Evolutionary conservation across 495 filamentous ascomycete species (phyloP).

Genomic region (Aspergillus homomorphus): DNA sequence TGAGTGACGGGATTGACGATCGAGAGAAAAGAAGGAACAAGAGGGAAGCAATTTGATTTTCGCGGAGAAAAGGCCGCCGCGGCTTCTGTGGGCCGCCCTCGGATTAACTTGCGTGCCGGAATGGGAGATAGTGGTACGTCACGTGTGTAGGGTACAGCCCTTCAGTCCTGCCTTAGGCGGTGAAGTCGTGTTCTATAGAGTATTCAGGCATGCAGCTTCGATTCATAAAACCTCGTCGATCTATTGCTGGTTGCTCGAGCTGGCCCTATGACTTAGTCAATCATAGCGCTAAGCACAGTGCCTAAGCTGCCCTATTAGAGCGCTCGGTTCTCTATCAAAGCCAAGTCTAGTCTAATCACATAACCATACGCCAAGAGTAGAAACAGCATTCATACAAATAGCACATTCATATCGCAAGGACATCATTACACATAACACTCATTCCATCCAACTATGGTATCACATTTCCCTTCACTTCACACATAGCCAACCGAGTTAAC

Average conservation of each 20-base stretch:
- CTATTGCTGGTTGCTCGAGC: too few relatives aligned
- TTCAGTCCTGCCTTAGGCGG: neutral
- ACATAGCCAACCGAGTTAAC: neutral
- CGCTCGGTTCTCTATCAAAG: too few relatives aligned
- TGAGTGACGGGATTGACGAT: constrained; percentile 44
- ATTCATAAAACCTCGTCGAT: too few relatives aligned
- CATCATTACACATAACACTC: neutral
- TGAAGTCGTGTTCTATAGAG: too few relatives aligned
- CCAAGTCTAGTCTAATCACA: too few relatives aligned
- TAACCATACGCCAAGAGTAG: too few relatives aligned
- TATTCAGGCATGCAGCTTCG: too few relatives aligned
- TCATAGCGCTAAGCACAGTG: too few relatives aligned
- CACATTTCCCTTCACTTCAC: too few relatives aligned
- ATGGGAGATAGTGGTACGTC: neutral
- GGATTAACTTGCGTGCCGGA: constrained; percentile 20
- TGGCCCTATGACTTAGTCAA: too few relatives aligned
- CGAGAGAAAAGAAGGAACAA: constrained; percentile 26
- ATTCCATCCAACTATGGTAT: neutral
- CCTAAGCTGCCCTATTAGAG: too few relatives aligned
- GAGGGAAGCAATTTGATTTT: constrained; percentile 24
- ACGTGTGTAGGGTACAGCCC: constrained; percentile 26
- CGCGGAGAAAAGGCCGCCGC: constrained; percentile 20
- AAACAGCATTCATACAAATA: neutral
- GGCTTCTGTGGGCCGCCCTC: constrained; percentile 39
- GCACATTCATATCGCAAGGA: neutral